Conservation (phyloP, 2,329 filamentous ascomycete genomes). For the Neoscytalidium dimidiatum region DNA sequence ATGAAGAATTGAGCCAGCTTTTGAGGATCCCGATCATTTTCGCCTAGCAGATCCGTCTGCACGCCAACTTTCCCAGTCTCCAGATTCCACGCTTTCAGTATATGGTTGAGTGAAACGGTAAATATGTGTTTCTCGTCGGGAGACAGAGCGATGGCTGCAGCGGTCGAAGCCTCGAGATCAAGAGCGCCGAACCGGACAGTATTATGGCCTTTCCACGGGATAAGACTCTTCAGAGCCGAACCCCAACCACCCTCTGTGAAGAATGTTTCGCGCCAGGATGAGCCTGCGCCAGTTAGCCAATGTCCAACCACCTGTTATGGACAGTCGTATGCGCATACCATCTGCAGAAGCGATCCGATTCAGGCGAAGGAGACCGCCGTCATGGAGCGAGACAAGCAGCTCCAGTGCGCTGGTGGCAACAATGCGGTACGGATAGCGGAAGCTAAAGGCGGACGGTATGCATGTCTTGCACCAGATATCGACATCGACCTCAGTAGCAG, state of each 20-base stretch:
- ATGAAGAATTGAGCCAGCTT: conserved; percentile 74
- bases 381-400: conserved; percentile 77
- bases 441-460: conserved; percentile 70
- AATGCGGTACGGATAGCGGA: conserved; percentile 79
- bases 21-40: conserved; percentile 57
- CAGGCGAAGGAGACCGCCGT: conserved; percentile 74
- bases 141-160: conserved; percentile 58
- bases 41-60: conserved; percentile 75
- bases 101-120: conserved; percentile 86
- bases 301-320: too few relatives aligned
- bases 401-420: conserved; percentile 72
- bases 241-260: conserved; percentile 75
- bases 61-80: conserved; percentile 75
- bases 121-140: conserved; percentile 61
- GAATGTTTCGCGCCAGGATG: conserved; percentile 68
- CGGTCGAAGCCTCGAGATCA: conserved; percentile 62
- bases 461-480: conserved; percentile 75
- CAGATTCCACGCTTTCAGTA: conserved; percentile 85
- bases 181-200: conserved; percentile 67
- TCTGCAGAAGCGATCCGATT: conserved; percentile 32
- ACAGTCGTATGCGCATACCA: conserved; percentile 9
- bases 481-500: conserved; percentile 71
- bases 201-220: conserved; percentile 64
- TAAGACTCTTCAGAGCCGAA: conserved; percentile 56
- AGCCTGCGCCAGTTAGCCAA: conserved; percentile 36